Base-by-base conservation (phyloP, 2,329 filamentous ascomycete genomes). In the Colletotrichum sp. region DNA sequence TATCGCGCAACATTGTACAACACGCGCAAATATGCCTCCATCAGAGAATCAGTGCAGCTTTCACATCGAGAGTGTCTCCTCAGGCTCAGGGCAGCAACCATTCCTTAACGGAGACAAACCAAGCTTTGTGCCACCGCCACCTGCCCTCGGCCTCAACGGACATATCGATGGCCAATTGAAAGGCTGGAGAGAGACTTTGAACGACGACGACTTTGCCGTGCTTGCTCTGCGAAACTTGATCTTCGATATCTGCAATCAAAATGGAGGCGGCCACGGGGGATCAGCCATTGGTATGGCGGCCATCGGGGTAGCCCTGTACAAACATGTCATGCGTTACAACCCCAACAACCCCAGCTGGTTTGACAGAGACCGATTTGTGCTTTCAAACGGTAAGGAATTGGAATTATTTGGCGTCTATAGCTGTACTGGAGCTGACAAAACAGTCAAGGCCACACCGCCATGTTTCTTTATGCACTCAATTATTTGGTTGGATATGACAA, bases 291-390 rank as follows among this genome's bases (percentile, higher is more conserved):
- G 82, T 3, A 85, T 84, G 83, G 83, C 83, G 9, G 82, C 83
- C 5, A 84, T 84, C 26, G 83, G 83, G 12, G 80, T 87, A 12
- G 82, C 84, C 0, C 81, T 93, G 5, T 93, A 87, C 86, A 92
- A 90, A 79, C 90, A 93, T 80, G 85, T 85, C 5, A 92, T 93
- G 91, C 85, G 86, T 34, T 93, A 91, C 77, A 86, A 89, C 2
- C 90, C 91, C 28, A 34, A 86, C 7, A 88, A 86, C 6, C 87
- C 89, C 7, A 81, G 86, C 36, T 92, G 84, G 78, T 91, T 92
- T 83, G 90, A 92, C 80, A 84, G 91, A 12, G 91, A 92, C 78
- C 86, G 91, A 26, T 92, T 92, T 78, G 87, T 92, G 1, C 84
- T 92, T 4, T 92, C 89, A 6, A 92, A 92, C 77, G 91, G 84